phyloP scores from a whole-genome alignment of 306 rosid genomes.

The Dalbergia oliveri region DNA sequence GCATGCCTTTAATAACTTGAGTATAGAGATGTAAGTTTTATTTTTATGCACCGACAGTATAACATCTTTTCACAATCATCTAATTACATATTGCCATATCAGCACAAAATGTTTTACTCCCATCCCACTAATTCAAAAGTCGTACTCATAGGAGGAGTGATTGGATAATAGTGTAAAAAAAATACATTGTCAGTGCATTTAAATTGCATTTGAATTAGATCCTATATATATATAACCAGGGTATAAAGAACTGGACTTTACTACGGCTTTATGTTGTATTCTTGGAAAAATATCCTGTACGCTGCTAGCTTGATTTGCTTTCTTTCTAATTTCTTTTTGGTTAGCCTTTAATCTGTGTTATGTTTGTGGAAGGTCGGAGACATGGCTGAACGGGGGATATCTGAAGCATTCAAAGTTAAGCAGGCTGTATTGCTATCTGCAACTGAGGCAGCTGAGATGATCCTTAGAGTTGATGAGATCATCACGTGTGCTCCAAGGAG shows the following conservation, averaged over 20 bases:
- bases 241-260: neutral
- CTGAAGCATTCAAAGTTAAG: constrained; percentile 92
- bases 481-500: constrained; percentile 95
- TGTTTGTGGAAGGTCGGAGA: constrained; percentile 80
- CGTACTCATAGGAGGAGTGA: too few species aligned
- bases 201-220: too few species aligned
- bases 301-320: neutral
- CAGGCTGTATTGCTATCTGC: constrained; percentile 92
- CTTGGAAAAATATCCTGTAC: neutral
- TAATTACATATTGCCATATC: too few species aligned
- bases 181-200: too few species aligned
- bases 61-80: too few species aligned
- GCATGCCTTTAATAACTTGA: neutral
- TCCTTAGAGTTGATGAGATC: constrained; percentile 97
- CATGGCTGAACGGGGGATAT: constrained; percentile 84
- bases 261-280: neutral
- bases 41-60: too few species aligned
- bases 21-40: neutral
- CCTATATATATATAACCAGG: neutral
- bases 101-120: too few species aligned
- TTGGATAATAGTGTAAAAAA: too few species aligned
- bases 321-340: constrained; percentile 19
- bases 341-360: constrained; percentile 24
- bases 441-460: constrained; percentile 98
- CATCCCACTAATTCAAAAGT: too few species aligned